Evolutionary conservation across 257 asterid genomes (phyloP), one percentile per base, ranked within the genome.

Genomic region (Nicotiana tabacum): DNA sequence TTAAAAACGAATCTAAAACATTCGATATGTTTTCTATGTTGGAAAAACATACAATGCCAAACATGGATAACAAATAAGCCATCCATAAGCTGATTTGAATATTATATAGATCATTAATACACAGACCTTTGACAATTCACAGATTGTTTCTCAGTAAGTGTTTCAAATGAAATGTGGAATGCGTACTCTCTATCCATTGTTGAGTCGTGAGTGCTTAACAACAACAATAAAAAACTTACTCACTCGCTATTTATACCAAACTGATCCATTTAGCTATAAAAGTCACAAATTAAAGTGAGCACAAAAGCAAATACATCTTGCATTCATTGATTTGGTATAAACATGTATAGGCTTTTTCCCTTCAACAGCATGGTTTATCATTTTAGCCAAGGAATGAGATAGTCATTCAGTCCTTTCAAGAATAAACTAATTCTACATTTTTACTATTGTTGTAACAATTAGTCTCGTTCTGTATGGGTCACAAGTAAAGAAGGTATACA

Each of bases 401-500:
- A 39, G 12, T 39, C 33, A 21, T 70, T 70, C 57, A 9, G 10
- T 39, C 48, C 77, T 39, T 69, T n/a, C 77, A 69, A 69, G 57
- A 39, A 69, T 39, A 69, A 69, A 39, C 58, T 70, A 70, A 39
- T 4, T 39, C 10, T 39, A 70, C 10, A 4, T 37, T 48, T 24
- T 27, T 15, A 57, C 27, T 57, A 57, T 16, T 30, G 51, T 24
- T 46, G 60, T 5, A 72, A 32, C 61, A 72, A 72, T 5, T 72
- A 72, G 61, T 43, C 3, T 11, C 24, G 1, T 48, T 21, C 7
- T 46, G 61, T 72, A 27, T 48, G 39, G 13, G 65, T 84, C 21
- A 87, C 58, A 84, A 85, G 43, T 89, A 61, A 55, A 91, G 78
- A 33, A 93, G 86, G 72, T 88, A 83, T 13, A 90, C 79, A 83